Percentiles rank a stretch among this genome's conserved stretches.
phyloP scores from a whole-genome alignment of 1,284 basidiomycete genomes.

The Sporisorium graminicola region DNA sequence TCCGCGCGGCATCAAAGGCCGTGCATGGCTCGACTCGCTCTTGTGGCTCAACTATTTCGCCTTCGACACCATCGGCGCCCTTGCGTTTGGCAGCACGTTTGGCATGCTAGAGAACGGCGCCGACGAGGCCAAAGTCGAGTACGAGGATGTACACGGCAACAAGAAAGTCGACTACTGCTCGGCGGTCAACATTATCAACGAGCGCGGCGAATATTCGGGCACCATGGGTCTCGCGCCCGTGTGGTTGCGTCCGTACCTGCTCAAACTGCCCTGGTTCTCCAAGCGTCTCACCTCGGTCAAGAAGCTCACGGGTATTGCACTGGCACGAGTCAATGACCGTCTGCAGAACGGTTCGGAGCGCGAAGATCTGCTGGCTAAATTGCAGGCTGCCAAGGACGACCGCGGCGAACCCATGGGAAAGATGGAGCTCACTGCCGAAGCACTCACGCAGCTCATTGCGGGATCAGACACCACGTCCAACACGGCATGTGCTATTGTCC shows the following conservation, averaged over 20 bases:
- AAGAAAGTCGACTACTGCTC: conserved; percentile 75
- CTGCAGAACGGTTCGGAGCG: conserved; percentile 75
- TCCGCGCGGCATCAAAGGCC: conserved; percentile 57
- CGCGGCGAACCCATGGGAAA: conserved; percentile 82
- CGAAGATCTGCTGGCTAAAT: conserved; percentile 82
- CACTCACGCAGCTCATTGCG: conserved; percentile 84
- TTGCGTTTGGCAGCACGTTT: conserved; percentile 74
- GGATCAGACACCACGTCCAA: conserved; percentile 66
- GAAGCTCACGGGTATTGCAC: conserved; percentile 75
- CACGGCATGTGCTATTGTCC: conserved; percentile 75
- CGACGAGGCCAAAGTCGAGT: conserved; percentile 77
- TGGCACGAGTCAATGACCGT: conserved; percentile 83
- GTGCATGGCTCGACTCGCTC: conserved; percentile 72
- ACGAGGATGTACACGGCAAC: conserved; percentile 72
- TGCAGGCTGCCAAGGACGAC: conserved; percentile 82
- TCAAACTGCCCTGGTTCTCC: conserved; percentile 76
- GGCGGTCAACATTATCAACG: conserved; percentile 87
- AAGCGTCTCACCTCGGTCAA: conserved; percentile 79
- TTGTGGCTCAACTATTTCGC: conserved; percentile 81
- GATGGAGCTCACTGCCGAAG: conserved; percentile 87
- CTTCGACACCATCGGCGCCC: conserved; percentile 73
- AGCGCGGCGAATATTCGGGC: conserved; percentile 87
- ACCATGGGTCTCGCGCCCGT: conserved; percentile 84
- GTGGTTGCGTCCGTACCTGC: conserved; percentile 69
- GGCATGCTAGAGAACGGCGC: conserved; percentile 85